A percentile compares a stretch with the other conserved stretches of the same genome.
Conservation (phyloP, 1,284 basidiomycete genomes). For the Cutaneotrichosporon spelunceum region DNA sequence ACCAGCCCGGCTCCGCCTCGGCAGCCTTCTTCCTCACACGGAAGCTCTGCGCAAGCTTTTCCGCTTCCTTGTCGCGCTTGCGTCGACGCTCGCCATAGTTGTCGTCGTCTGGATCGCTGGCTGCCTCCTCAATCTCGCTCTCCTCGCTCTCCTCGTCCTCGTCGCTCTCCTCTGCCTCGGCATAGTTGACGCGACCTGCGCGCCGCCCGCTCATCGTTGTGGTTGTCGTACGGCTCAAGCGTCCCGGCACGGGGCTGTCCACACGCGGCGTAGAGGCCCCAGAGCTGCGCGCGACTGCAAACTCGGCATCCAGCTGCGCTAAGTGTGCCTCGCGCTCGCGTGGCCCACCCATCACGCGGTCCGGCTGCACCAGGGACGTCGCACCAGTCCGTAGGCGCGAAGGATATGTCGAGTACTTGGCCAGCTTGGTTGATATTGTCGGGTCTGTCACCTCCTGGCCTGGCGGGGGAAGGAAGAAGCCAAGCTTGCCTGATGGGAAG, state of each 20-base stretch:
- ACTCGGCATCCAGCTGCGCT: conserved; percentile 42
- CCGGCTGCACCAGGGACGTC: conserved; percentile 87
- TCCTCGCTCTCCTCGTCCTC: conserved; percentile 68
- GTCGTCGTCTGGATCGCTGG: conserved; percentile 57
- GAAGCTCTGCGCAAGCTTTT: conserved; percentile 13
- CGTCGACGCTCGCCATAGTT: conserved; percentile 32
- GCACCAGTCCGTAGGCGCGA: conserved; percentile 90
- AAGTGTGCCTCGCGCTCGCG: conserved; percentile 50
- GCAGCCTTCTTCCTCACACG: conserved; percentile 54
- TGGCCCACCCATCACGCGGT: conserved; percentile 53
- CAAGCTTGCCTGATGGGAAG: conserved; percentile 38
- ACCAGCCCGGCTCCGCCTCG: conserved; percentile 63
- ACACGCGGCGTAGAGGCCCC: conserved; percentile 37
- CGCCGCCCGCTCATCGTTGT: conserved; percentile 47
- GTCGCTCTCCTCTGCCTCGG: conserved; percentile 78
- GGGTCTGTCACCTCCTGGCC: conserved; percentile 42
- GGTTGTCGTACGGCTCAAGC: conserved; percentile 38
- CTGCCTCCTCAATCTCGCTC: conserved; percentile 71
- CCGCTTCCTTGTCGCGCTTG: conserved; percentile 16
- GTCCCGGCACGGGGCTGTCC: conserved; percentile 34
- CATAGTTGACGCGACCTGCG: conserved; percentile 75
- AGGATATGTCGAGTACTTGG: conserved; percentile 76
- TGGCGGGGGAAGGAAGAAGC: conserved; percentile 44
- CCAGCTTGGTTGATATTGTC: conserved; percentile 57
- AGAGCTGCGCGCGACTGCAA: conserved; percentile 15